Conservation (phyloP, 768 basidiomycete species). For the Lentinula sp. region DNA sequence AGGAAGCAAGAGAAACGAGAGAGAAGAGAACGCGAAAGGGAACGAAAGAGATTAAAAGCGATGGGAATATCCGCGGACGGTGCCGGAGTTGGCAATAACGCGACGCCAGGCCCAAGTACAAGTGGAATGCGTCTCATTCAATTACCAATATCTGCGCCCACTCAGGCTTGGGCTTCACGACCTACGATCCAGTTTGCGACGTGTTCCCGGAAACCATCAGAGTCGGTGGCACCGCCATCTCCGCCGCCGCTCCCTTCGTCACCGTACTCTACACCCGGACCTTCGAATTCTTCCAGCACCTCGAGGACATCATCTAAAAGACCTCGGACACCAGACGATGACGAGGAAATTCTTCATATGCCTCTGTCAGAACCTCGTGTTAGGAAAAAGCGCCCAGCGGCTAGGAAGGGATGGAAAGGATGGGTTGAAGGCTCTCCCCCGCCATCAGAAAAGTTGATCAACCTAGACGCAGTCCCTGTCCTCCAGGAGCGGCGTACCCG, state of each 20-base stretch:
- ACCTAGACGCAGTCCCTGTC: slow-evolving; percentile 66
- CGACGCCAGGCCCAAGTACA: slow-evolving; percentile 23
- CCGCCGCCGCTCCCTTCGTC: slow-evolving; percentile 42
- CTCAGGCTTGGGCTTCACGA: slow-evolving; percentile 62
- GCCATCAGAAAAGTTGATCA: slow-evolving; percentile 76
- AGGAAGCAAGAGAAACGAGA: slow-evolving; percentile 52
- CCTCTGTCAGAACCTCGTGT: slow-evolving; percentile 21
- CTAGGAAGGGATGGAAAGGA: slow-evolving; percentile 84
- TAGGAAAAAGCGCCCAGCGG: slow-evolving; percentile 59
- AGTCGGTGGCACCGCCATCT: slow-evolving; percentile 68
- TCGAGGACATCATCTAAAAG: slow-evolving; percentile 79
- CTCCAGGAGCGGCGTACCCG: slow-evolving; percentile 73
- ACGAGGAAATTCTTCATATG: slow-evolving; percentile 27
- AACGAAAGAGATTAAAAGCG: slow-evolving; percentile 37
- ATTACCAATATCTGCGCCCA: slow-evolving; percentile 25
- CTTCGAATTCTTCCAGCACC: slow-evolving; percentile 66
- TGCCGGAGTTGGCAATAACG: slow-evolving; percentile 20
- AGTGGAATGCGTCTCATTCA: slow-evolving; percentile 19
- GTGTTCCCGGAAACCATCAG: slow-evolving; percentile 48
- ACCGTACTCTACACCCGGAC: slow-evolving; percentile 69
- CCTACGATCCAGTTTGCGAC: slow-evolving; percentile 71
- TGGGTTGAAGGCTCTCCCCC: slow-evolving; percentile 86
- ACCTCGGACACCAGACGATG: slow-evolving; percentile 68
- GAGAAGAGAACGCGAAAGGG: slow-evolving; percentile 45
- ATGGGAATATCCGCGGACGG: slow-evolving; percentile 15